Conservation (phyloP, 2,329 filamentous ascomycete species). For the Microcyclospora pomicola region DNA sequence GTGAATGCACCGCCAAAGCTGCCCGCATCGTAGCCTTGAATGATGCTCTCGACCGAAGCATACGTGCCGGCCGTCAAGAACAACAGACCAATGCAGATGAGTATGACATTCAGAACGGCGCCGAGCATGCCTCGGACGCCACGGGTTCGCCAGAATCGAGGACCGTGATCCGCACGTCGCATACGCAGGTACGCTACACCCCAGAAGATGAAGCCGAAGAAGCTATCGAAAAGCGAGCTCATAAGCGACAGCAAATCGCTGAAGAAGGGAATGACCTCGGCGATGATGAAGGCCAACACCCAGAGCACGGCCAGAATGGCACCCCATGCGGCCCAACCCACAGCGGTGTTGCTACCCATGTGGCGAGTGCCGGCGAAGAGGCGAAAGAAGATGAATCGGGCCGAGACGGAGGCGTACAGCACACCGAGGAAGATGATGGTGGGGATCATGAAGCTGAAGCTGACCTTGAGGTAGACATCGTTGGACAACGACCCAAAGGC, state of each 20-base stretch:
- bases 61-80: slow-evolving; percentile 78
- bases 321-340: slow-evolving; percentile 70
- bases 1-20: slow-evolving; percentile 60
- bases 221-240: slow-evolving; percentile 83
- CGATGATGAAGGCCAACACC: slow-evolving; percentile 83
- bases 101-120: slow-evolving; percentile 53
- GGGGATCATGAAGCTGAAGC: slow-evolving; percentile 91
- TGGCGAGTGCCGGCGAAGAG: slow-evolving; percentile 68
- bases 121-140: slow-evolving; percentile 41
- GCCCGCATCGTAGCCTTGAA: slow-evolving; percentile 54
- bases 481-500: slow-evolving; percentile 75
- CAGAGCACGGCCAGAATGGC: slow-evolving; percentile 61
- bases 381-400: slow-evolving; percentile 84
- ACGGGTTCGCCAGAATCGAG: slow-evolving; percentile 38
- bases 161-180: slow-evolving; percentile 49
- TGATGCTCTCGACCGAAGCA: slow-evolving; percentile 54
- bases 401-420: slow-evolving; percentile 78
- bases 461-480: slow-evolving; percentile 65
- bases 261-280: slow-evolving; percentile 89
- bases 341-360: slow-evolving; percentile 63
- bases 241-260: slow-evolving; percentile 59
- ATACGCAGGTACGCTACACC: slow-evolving; percentile 68
- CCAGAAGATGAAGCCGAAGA: slow-evolving; percentile 95
- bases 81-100: slow-evolving; percentile 64
- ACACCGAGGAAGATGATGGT: slow-evolving; percentile 87